Base-by-base conservation (phyloP, 2,329 filamentous ascomycete species). In the Colletotrichum agaves region DNA sequence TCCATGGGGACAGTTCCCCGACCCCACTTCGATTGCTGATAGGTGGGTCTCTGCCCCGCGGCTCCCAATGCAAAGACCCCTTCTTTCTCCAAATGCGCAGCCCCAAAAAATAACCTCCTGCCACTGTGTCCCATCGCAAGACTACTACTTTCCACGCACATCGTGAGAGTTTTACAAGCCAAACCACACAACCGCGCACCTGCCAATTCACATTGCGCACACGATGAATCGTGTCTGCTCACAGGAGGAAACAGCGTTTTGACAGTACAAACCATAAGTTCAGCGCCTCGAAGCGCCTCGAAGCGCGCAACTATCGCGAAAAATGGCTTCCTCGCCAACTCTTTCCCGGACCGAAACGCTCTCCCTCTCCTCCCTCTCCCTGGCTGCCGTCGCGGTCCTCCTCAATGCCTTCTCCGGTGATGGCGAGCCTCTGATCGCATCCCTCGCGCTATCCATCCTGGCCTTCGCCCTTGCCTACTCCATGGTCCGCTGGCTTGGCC, bases 401-500 rank as follows among this genome's bases (percentile, higher is more conserved):
- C 84, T 87, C 70, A 95, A 95, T 78, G 93, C 93, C 43, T 91
- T 98, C 75, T 88, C 90, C 67, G 92, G 89, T 72, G 92, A 97
- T 79, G 94, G 94, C 72, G 93, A 96, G 73, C 95, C 96, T 41
- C 87, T 99, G 73, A 85, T 97, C 72, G 95, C 94, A 10, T 97
- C 93, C 1, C 83, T 97, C 63, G 93, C 94, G 15, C 91, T 98
- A 74, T 96, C 93, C 75, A 88, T 91, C 21, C 84, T 97, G 72
- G 94, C 93, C 39, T 99, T 97, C 77, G 85, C 90, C 4, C 88
- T 91, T 53, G 90, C 90, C 69, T 98, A 93, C 79, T 89, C 92
- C 74, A 88, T 98, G 82, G 95, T 98, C 79, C 86, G 92, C 83
- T 98, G 95, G 95, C 91, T 98, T 5, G 95, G 95, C 1, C 90